These are phyloP conservation scores for Fraxinus greggii DNA, from an alignment of 305 asterid species.

Conservation along the genomic window DNA sequence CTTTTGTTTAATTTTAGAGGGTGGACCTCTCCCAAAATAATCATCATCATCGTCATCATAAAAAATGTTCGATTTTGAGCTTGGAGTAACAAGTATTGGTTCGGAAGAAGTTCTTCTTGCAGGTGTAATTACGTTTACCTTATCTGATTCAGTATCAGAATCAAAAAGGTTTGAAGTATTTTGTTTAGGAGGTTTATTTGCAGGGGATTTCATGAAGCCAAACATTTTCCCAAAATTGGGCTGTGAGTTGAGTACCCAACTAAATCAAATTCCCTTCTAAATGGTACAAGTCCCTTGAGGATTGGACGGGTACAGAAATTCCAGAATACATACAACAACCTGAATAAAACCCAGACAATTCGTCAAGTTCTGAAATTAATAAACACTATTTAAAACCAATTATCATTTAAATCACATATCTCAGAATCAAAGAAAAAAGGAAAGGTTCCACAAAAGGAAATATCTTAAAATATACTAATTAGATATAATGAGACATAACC, in stretches of 20 bases:
- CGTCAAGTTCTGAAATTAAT: not conserved
- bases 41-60: conserved; percentile 34
- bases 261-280: not conserved
- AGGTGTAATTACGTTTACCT: conserved; percentile 12
- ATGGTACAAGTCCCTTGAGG: not conserved
- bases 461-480: not conserved
- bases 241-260: not conserved
- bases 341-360: not conserved
- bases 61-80: not conserved
- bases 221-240: conserved; percentile 44
- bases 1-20: conserved; percentile 37
- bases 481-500: not conserved
- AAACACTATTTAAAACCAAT: not conserved
- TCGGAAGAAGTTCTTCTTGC: conserved; percentile 74
- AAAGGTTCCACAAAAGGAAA: not conserved
- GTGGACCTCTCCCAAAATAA: conserved; percentile 36
- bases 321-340: not conserved
- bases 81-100: conserved; percentile 41
- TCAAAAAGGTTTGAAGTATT: conserved; percentile 34
- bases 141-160: conserved; percentile 23
- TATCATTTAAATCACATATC: not conserved
- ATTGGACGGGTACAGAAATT: not conserved
- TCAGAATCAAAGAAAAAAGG: not conserved
- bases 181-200: conserved; percentile 23
- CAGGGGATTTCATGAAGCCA: conserved; percentile 53